A percentile compares a stretch with the other conserved stretches of the same genome.
Evolutionary conservation across 768 basidiomycete genomes (phyloP).

Genomic region (Tylopilus cervinicoccineus): DNA sequence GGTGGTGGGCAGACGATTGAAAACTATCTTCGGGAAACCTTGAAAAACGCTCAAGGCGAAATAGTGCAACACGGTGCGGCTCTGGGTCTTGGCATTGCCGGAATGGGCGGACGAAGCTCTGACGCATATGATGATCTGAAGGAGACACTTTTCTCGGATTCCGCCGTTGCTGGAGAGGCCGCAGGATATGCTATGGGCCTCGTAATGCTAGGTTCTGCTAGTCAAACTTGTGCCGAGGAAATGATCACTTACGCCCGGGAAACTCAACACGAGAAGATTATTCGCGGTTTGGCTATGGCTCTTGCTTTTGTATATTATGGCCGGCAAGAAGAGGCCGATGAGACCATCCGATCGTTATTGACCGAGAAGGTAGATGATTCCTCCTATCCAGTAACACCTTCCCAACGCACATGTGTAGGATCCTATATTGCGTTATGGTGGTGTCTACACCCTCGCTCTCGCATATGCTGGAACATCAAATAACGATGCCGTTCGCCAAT

Average conservation of each 20-base stretch:
- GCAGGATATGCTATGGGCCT: slow-evolving; percentile 97
- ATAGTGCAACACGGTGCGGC: slow-evolving; percentile 97
- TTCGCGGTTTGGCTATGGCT: slow-evolving; percentile 90
- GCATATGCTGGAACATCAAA: slow-evolving; percentile 97
- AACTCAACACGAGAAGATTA: slow-evolving; percentile 99
- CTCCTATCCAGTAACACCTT: background rate
- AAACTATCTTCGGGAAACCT: slow-evolving; percentile 72
- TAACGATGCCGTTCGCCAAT: slow-evolving; percentile 86
- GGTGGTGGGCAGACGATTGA: slow-evolving; percentile 67
- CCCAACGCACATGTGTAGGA: slow-evolving; percentile 51
- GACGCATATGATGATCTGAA: slow-evolving; percentile 93
- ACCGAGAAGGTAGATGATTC: slow-evolving; percentile 70
- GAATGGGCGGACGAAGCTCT: slow-evolving; percentile 85
- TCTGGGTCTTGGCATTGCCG: slow-evolving; percentile 92
- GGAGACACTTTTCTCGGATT: slow-evolving; percentile 85
- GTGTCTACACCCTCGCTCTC: slow-evolving; percentile 93
- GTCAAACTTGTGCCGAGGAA: slow-evolving; percentile 75
- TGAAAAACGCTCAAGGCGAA: slow-evolving; percentile 74
- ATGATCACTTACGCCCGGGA: slow-evolving; percentile 96
- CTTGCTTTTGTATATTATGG: slow-evolving; percentile 91
- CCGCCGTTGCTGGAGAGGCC: slow-evolving; percentile 93
- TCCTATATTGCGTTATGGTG: slow-evolving; percentile 94
- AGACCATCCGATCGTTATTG: slow-evolving; percentile 70
- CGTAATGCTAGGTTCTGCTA: slow-evolving; percentile 94
- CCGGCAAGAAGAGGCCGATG: slow-evolving; percentile 87